phyloP scores from a whole-genome alignment of 108 stramenopile genomes.

The Conticribra guillardii region DNA sequence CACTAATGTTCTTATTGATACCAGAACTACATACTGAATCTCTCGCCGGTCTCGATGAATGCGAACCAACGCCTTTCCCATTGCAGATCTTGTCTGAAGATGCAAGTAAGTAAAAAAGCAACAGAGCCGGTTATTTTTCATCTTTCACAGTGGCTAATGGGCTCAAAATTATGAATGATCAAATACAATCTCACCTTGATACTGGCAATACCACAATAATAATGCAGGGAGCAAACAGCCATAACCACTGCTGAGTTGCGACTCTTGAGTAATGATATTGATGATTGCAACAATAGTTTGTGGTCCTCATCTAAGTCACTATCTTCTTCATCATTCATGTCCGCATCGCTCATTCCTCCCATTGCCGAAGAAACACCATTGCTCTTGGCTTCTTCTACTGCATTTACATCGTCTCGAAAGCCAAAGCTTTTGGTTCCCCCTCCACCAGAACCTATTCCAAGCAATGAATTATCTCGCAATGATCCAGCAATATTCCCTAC shows the following conservation, averaged over 20 bases:
- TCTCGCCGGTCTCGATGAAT: conserved; percentile 94
- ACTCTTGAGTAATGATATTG: conserved; percentile 92
- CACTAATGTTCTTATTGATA: conserved; percentile 90
- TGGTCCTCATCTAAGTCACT: conserved; percentile 93
- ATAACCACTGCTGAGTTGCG: conserved; percentile 96
- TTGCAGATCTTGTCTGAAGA: conserved; percentile 54
- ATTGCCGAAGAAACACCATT: conserved; percentile 18
- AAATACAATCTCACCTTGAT: conserved; percentile 52
- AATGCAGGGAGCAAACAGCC: conserved; percentile 92
- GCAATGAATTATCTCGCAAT: conserved; percentile 35
- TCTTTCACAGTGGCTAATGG: too few species aligned
- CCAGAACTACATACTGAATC: conserved; percentile 96
- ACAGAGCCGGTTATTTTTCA: too few species aligned
- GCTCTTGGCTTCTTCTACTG: background rate
- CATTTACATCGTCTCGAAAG: conserved; percentile 41
- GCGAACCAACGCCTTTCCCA: conserved; percentile 95
- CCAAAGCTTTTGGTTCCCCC: conserved; percentile 7
- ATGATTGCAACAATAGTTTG: conserved; percentile 76
- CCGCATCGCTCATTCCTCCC: background rate
- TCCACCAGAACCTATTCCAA: conserved; percentile 18
- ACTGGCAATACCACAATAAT: conserved; percentile 91
- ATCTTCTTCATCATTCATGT: conserved; percentile 67
- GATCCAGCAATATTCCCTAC: conserved; percentile 49
- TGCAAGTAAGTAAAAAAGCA: too few species aligned
- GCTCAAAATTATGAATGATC: too few species aligned